These are phyloP conservation scores for Nakazawaea ishiwadae DNA, from an alignment of 805 yeast species.

Conservation along the genomic window DNA sequence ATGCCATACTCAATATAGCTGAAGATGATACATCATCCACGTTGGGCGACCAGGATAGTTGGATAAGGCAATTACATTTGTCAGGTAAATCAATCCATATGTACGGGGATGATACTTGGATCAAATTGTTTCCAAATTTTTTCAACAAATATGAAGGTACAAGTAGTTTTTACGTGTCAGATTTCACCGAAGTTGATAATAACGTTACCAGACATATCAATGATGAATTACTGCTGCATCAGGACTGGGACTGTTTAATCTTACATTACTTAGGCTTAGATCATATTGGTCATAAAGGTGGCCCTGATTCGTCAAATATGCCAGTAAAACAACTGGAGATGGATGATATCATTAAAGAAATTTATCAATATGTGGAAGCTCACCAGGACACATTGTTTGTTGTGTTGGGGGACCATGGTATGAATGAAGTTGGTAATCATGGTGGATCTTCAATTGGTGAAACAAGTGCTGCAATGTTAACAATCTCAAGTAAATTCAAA, in stretches of 20 bases:
- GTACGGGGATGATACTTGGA: slow-evolving; percentile 98
- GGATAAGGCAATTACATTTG: slow-evolving; percentile 65
- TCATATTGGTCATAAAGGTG: slow-evolving; percentile 97
- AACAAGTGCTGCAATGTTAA: slow-evolving; percentile 76
- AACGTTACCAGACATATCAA: slow-evolving; percentile 89
- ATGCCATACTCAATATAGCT: slow-evolving; percentile 90
- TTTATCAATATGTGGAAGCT: slow-evolving; percentile 35
- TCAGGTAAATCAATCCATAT: slow-evolving; percentile 55
- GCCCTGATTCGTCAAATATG: slow-evolving; percentile 81
- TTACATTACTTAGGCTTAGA: slow-evolving; percentile 92
- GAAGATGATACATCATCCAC: slow-evolving; percentile 77
- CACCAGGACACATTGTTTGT: slow-evolving; percentile 56
- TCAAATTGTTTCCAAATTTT: slow-evolving; percentile 73
- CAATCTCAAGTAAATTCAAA: slow-evolving; percentile 59
- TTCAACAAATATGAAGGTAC: slow-evolving; percentile 80
- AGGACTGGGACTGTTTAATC: slow-evolving; percentile 88
- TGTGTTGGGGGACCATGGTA: slow-evolving; percentile 91
- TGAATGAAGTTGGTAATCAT: slow-evolving; percentile 93
- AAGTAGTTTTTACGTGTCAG: slow-evolving; percentile 89
- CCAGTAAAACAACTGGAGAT: slow-evolving; percentile 77
- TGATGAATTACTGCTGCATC: slow-evolving; percentile 41
- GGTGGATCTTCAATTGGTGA: slow-evolving; percentile 95
- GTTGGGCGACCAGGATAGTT: slow-evolving; percentile 73
- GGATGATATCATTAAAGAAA: slow-evolving; percentile 58
- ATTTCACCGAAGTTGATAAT: slow-evolving; percentile 87